Evolutionary conservation across 805 yeast genomes (phyloP).

Genomic region (Yarrowia sp.): DNA sequence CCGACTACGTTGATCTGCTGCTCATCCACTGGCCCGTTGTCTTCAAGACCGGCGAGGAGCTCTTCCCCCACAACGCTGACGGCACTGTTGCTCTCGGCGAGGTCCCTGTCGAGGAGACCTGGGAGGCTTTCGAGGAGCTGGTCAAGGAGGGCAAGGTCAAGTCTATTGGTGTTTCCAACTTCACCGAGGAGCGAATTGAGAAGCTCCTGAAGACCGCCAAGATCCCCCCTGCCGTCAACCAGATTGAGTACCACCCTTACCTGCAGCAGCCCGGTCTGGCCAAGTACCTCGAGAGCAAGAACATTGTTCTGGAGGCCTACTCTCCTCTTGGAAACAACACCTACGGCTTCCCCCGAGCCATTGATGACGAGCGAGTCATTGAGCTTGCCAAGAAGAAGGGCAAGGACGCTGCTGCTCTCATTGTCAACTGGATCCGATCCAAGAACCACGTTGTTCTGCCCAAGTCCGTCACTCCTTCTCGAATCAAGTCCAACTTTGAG

Average conservation of each 20-base stretch:
- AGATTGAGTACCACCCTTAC: conserved; percentile 58
- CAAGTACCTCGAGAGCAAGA: conserved; percentile 45
- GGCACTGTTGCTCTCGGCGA: conserved; percentile 48
- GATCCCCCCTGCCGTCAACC: conserved; percentile 64
- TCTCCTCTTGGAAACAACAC: conserved; percentile 48
- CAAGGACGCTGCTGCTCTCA: conserved; percentile 59
- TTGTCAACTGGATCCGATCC: conserved; percentile 78
- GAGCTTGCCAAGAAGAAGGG: conserved; percentile 52
- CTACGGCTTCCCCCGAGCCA: conserved; percentile 34
- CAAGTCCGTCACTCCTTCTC: conserved; percentile 64
- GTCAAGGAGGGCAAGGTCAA: conserved; percentile 52
- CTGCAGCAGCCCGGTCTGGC: conserved; percentile 43
- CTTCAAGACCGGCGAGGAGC: conserved; percentile 39
- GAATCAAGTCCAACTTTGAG: conserved; percentile 58
- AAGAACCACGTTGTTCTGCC: conserved; percentile 71
- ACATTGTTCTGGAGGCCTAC: conserved; percentile 57
- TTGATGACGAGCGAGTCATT: conserved; percentile 52
- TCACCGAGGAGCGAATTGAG: conserved; percentile 55
- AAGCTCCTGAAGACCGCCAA: conserved; percentile 50
- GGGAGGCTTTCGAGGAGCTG: conserved; percentile 53
- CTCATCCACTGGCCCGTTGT: conserved; percentile 55
- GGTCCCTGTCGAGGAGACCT: conserved; percentile 59
- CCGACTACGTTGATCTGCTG: conserved; percentile 53
- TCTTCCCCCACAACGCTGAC: conserved; percentile 55
- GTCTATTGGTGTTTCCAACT: conserved; percentile 78